These are phyloP conservation scores for Quercus aquifolioides DNA, from an alignment of 306 rosid species.

Conservation along the genomic window DNA sequence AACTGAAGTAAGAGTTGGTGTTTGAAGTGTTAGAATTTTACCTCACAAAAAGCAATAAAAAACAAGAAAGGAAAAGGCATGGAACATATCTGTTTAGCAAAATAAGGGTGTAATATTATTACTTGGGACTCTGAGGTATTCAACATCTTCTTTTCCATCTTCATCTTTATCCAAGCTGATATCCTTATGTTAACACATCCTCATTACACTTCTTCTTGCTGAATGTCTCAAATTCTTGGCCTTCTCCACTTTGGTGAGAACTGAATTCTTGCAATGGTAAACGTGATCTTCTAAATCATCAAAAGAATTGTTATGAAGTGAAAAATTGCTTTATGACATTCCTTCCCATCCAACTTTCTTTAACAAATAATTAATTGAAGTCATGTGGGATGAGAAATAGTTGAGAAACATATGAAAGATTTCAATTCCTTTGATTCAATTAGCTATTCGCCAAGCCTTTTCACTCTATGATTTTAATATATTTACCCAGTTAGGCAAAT, in stretches of 20 bases:
- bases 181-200: conserved; percentile 23
- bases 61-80: not conserved
- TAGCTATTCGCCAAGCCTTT: too few relatives aligned
- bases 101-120: conserved; percentile 13
- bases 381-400: too few relatives aligned
- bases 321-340: too few relatives aligned
- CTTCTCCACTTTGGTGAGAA: conserved; percentile 78
- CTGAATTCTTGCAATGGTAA: conserved; percentile 76
- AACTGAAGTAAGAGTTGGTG: not conserved
- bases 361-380: too few relatives aligned
- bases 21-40: not conserved
- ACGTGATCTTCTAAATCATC: conserved; percentile 49
- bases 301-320: too few relatives aligned
- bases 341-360: too few relatives aligned
- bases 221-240: conserved; percentile 70
- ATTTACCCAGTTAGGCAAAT: too few relatives aligned
- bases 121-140: conserved; percentile 77
- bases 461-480: too few relatives aligned
- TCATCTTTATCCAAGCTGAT: conserved; percentile 35
- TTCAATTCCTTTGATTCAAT: too few relatives aligned
- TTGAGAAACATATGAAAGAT: too few relatives aligned
- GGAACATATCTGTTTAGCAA: not conserved
- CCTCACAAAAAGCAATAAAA: not conserved
- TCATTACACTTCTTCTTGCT: conserved; percentile 51
- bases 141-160: conserved; percentile 40